These are phyloP conservation scores for Amanita pseudoporphyria DNA, from an alignment of 768 basidiomycete genomes.

Conservation along the genomic window DNA sequence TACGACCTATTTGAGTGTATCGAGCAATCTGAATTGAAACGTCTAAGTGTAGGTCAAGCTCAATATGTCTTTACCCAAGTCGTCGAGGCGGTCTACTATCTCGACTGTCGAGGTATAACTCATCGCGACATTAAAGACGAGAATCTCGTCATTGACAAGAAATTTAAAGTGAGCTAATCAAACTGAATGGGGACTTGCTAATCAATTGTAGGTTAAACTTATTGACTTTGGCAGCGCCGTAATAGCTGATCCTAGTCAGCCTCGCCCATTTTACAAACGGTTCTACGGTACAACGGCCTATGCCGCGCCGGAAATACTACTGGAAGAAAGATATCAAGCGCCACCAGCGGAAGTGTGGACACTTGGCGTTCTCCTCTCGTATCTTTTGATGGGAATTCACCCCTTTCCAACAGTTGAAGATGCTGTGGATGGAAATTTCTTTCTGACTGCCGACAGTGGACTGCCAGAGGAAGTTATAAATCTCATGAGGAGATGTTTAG, in stretches of 20 bases:
- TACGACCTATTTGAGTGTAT: slow-evolving; percentile 96
- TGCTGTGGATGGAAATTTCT: slow-evolving; percentile 57
- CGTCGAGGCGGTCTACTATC: slow-evolving; percentile 74
- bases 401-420: slow-evolving; percentile 87
- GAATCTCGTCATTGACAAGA: slow-evolving; percentile 73
- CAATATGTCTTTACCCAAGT: slow-evolving; percentile 82
- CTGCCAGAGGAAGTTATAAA: slow-evolving; percentile 42
- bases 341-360: slow-evolving; percentile 97
- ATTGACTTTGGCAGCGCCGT: slow-evolving; percentile 95
- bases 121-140: slow-evolving; percentile 98
- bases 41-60: slow-evolving; percentile 69
- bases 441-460: slow-evolving; percentile 29
- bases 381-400: slow-evolving; percentile 85
- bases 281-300: slow-evolving; percentile 96
- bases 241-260: slow-evolving; percentile 50
- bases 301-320: slow-evolving; percentile 89
- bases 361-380: slow-evolving; percentile 89
- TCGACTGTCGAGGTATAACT: slow-evolving; percentile 75
- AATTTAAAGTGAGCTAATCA: slow-evolving; percentile 45
- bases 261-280: slow-evolving; percentile 59
- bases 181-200: not conserved
- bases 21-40: slow-evolving; percentile 74
- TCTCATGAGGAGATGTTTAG: slow-evolving; percentile 70
- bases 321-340: slow-evolving; percentile 81
- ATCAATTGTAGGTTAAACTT: slow-evolving; percentile 62